Evolutionary conservation across 768 basidiomycete genomes (phyloP), one percentile per base, ranked within the genome.

Genomic region (Astraeus odoratus): DNA sequence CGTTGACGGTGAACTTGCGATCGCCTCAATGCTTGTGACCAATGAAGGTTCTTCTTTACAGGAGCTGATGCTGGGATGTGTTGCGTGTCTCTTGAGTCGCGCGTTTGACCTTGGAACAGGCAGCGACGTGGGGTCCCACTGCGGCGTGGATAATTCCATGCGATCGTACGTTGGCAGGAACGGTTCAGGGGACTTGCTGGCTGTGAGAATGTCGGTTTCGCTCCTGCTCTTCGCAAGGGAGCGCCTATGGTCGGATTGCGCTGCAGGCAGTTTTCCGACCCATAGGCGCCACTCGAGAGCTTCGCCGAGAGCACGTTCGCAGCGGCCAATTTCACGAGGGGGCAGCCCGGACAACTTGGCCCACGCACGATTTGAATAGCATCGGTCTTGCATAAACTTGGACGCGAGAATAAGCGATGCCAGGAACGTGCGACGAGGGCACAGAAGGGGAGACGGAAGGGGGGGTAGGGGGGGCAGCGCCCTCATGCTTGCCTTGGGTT

Each of bases 291-390:
- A 95, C 49, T 83, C 82, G 16, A 95, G 76, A 8, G 89, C 83
- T 59, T 82, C 80, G 19, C 91, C 87, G 33, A 97, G 77, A 1
- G 86, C 87, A 19, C 87, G 80, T 64, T 97, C 94, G 58, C 90
- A 93, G 15, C 81, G 77, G 30, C 88, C 82, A 42, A 97, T 86
- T 69, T 97, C 93, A 33, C 80, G 69, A 4, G 89, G 80, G 0
- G 83, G 79, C 2, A 97, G 74, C 15, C 92, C 91, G n/a, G 86
- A 87, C 5, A 97, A 75, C 57, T 93, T 92, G 1, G 88, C 86
- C 94, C 94, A 96, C 15, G 93, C 92, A 22, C 81, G 79, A 61
- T 96, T 95, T 12, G 89, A 92, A 56, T 94, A 96, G 34, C 87
- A 90, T 41, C 88, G 83, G 57, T 97, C 93, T 67, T 94, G 91